phyloP scores from a whole-genome alignment of 495 filamentous ascomycete species.

The Podospora australis region DNA sequence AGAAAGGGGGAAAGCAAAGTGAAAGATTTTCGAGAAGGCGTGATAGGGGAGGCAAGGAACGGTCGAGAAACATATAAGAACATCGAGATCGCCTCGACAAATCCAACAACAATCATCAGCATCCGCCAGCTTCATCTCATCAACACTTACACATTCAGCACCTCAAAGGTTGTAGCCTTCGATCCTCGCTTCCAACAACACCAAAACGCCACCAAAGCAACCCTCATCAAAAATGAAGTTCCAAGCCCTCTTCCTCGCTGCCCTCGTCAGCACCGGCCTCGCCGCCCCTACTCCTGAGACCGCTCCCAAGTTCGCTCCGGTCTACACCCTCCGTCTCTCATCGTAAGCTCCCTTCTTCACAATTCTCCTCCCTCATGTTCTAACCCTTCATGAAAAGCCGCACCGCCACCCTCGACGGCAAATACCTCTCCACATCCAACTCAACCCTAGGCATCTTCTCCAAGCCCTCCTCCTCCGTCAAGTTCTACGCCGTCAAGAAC shows the following conservation, averaged over 20 bases:
- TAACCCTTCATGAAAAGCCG: conserved; percentile 1
- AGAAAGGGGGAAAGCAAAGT: background rate
- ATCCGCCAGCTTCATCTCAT: background rate
- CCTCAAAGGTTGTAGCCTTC: too few species aligned
- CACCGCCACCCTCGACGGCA: conserved; percentile 10
- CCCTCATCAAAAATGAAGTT: conserved; percentile 15
- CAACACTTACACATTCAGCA: too few species aligned
- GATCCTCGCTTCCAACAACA: too few species aligned
- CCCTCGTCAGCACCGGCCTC: conserved; percentile 12
- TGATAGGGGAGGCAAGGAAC: background rate
- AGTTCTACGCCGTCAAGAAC: conserved; percentile 15
- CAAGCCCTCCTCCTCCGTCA: background rate
- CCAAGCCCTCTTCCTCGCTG: conserved; percentile 5
- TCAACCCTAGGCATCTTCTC: conserved; percentile 15
- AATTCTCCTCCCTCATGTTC: background rate
- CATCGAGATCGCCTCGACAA: background rate
- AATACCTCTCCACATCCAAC: conserved; percentile 7
- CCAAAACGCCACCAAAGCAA: background rate
- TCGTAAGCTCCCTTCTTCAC: conserved; percentile 12
- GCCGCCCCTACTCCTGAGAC: conserved; percentile 9
- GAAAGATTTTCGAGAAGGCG: background rate
- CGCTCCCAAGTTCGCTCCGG: background rate
- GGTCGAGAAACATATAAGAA: background rate
- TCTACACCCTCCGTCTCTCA: conserved; percentile 19
- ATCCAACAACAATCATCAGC: background rate